Evolutionary conservation across 768 basidiomycete genomes (phyloP).

Genomic region (Trametes maxima): DNA sequence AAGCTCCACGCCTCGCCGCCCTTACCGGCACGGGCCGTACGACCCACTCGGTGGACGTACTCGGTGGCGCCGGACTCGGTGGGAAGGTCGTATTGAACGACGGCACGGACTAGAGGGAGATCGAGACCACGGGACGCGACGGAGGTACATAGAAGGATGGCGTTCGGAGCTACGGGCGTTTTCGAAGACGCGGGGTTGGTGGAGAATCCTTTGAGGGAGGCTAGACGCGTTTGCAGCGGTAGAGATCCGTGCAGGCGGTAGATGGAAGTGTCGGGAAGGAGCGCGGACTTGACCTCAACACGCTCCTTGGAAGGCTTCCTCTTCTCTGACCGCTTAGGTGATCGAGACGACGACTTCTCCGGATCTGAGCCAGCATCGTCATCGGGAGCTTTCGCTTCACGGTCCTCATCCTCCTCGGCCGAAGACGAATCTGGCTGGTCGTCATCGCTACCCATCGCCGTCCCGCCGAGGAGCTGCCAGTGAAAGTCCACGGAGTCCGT

Average conservation of each 20-base stretch:
- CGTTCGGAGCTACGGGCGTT: conserved; percentile 38
- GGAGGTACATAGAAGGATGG: conserved; percentile 91
- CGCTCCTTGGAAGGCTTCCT: conserved; percentile 37
- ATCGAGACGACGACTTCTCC: conserved; percentile 27
- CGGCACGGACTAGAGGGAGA: conserved; percentile 89
- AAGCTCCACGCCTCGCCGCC: conserved; percentile 97
- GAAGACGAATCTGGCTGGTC: conserved; percentile 14
- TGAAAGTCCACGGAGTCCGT: conserved; percentile 99
- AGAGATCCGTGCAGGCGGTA: conserved; percentile 95
- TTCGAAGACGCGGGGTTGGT: conserved; percentile 36
- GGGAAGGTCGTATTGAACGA: conserved; percentile 95
- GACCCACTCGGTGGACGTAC: conserved; percentile 95
- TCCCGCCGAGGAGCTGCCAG: conserved; percentile 79
- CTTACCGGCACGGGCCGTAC: conserved; percentile 94
- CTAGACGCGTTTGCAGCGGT: conserved; percentile 75
- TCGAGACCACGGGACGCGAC: conserved; percentile 99
- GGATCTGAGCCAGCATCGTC: conserved; percentile 15
- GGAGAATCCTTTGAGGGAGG: conserved; percentile 84
- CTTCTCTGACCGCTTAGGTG: conserved; percentile 24
- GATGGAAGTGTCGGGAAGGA: conserved; percentile 80
- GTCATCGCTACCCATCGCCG: conserved; percentile 58
- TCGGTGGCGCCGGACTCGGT: conserved; percentile 97
- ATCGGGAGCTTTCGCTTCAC: conserved; percentile 10
- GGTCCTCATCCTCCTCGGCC: background rate
- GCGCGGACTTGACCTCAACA: conserved; percentile 64